A percentile compares a stretch with the other conserved stretches of the same genome.
Evolutionary conservation across 2,329 filamentous ascomycete genomes (phyloP).

Genomic region (Penicillium sp.): DNA sequence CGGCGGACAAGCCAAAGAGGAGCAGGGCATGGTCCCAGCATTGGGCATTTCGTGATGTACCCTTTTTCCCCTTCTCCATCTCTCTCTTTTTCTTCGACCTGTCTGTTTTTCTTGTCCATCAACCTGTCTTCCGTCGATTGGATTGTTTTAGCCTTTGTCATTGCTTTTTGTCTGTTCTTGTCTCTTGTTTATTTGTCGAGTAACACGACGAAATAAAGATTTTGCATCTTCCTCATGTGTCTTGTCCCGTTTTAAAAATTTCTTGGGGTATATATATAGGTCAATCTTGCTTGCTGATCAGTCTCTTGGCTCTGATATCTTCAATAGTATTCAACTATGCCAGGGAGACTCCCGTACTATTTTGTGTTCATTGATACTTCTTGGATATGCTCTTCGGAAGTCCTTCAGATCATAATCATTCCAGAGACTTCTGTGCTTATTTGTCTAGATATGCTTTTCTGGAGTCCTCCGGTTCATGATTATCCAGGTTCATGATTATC

Average conservation of each 20-base stretch:
- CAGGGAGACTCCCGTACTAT: too few relatives aligned
- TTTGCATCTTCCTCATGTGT: neutral
- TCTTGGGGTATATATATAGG: too few relatives aligned
- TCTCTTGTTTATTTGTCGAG: neutral
- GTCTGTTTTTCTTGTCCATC: constrained; percentile 9
- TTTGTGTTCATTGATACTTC: too few relatives aligned
- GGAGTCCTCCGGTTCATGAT: too few relatives aligned
- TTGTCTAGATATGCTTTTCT: too few relatives aligned
- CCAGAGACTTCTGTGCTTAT: too few relatives aligned
- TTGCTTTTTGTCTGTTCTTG: neutral
- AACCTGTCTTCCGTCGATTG: neutral
- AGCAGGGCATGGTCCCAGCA: constrained; percentile 80
- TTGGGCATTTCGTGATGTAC: constrained; percentile 63
- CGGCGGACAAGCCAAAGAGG: constrained; percentile 59
- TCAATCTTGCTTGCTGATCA: neutral
- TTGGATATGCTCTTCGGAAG: too few relatives aligned
- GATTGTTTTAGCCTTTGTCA: neutral
- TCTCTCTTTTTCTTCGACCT: neutral
- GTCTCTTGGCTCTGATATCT: too few relatives aligned
- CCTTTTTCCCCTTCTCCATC: neutral
- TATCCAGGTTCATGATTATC: too few relatives aligned
- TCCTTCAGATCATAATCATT: too few relatives aligned
- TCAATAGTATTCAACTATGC: too few relatives aligned
- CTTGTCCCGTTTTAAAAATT: neutral
- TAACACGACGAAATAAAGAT: neutral